A percentile compares a stretch with the other conserved stretches of the same genome.
These are phyloP conservation scores for Marchantia polymorpha DNA, from an alignment of 225 moss, liverwort and hornwort genomes.

Conservation along the genomic window DNA sequence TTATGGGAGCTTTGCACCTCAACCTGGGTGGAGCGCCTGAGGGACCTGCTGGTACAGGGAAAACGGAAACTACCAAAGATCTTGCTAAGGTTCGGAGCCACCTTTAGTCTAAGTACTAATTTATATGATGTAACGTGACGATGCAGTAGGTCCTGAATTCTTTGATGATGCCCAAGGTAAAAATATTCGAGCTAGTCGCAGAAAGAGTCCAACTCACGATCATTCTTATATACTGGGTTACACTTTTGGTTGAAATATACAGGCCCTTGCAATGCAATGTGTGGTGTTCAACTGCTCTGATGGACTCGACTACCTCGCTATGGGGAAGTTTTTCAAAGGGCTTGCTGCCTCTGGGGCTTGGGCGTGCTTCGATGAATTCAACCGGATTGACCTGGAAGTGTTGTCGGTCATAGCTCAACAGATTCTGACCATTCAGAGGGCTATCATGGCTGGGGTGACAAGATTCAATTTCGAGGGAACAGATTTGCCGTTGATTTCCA, in stretches of 20 bases:
- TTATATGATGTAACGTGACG: neutral
- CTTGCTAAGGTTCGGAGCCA: constrained; percentile 61
- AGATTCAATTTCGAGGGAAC: constrained; percentile 80
- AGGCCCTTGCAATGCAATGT: constrained; percentile 92
- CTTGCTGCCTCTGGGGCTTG: constrained; percentile 76
- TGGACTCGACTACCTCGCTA: constrained; percentile 76
- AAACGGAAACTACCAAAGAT: constrained; percentile 89
- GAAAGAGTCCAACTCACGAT: neutral
- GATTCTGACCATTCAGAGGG: constrained; percentile 75
- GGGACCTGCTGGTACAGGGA: constrained; percentile 84
- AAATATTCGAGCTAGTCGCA: neutral
- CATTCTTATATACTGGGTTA: neutral
- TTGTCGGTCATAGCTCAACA: constrained; percentile 80
- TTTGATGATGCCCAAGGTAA: neutral
- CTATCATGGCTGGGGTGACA: constrained; percentile 57
- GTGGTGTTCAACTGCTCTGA: constrained; percentile 87
- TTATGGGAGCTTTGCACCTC: constrained; percentile 85
- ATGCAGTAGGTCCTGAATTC: neutral
- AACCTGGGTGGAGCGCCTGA: constrained; percentile 83
- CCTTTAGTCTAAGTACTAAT: neutral
- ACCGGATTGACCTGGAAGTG: constrained; percentile 76
- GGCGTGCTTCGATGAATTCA: constrained; percentile 84
- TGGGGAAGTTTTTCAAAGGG: constrained; percentile 84
- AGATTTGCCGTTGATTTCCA: constrained; percentile 57
- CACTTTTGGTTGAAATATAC: neutral